These are phyloP conservation scores for Mucuna pruriens DNA, from an alignment of 306 rosid genomes.

Conservation along the genomic window DNA sequence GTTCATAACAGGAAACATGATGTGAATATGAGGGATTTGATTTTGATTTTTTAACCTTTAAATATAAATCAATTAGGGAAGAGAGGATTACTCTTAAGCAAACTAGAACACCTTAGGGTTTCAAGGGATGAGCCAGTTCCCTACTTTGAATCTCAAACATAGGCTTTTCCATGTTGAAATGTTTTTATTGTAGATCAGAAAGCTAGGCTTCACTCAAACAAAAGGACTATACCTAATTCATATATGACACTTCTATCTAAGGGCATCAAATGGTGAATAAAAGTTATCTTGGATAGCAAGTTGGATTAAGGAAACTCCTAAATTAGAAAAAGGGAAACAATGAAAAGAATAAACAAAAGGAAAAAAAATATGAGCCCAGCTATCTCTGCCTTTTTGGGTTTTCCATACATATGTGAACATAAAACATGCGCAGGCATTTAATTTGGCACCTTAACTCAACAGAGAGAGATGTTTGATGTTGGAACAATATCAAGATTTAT, in stretches of 20 bases:
- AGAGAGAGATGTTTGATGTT: slow-evolving; percentile 3
- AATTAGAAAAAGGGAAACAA: not conserved
- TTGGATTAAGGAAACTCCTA: not conserved
- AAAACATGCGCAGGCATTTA: not conserved
- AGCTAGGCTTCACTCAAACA: not conserved
- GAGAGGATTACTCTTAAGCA: not conserved
- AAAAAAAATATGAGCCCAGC: not conserved
- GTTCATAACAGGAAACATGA: not conserved
- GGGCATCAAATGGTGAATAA: not conserved
- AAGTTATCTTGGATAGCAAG: slow-evolving; percentile 8
- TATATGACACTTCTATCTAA: not conserved
- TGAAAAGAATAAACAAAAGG: not conserved
- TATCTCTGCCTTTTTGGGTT: not conserved
- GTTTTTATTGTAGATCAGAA: not conserved
- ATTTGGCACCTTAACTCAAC: slow-evolving; percentile 1
- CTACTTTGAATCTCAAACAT: not conserved
- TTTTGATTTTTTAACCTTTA: not conserved
- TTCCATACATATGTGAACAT: slow-evolving; percentile 14
- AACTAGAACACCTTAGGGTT: not conserved
- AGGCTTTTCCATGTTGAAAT: not conserved
- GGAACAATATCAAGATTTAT: not conserved
- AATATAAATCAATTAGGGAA: not conserved
- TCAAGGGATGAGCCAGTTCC: not conserved
- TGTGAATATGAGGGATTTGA: not conserved
- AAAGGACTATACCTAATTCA: not conserved